Percentiles rank a stretch among this genome's conserved stretches.
These are phyloP conservation scores for Hypoxylon lienhwacheense DNA, from an alignment of 495 filamentous ascomycete species.

Conservation along the genomic window DNA sequence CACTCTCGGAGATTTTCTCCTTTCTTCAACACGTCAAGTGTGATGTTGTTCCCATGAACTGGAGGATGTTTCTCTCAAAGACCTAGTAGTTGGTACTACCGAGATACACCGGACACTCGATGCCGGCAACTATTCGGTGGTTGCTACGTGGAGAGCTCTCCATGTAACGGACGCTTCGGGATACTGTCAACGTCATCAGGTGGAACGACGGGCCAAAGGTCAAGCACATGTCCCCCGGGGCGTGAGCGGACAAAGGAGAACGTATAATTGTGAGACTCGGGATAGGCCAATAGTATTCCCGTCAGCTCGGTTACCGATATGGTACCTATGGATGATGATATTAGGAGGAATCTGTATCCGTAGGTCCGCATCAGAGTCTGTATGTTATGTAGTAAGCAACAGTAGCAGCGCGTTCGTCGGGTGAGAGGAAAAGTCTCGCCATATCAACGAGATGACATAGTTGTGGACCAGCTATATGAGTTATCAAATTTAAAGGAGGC, in stretches of 20 bases:
- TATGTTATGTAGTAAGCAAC: no score
- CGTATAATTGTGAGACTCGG: no score
- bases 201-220: slow-evolving; percentile 12
- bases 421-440: no score
- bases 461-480: no score
- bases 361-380: no score
- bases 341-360: no score
- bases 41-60: slow-evolving; percentile 34
- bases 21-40: slow-evolving; percentile 30
- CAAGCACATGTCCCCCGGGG: slow-evolving; percentile 21
- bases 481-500: no score
- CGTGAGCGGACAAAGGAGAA: slow-evolving; percentile 34
- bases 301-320: no score
- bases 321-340: no score
- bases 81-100: slow-evolving; percentile 25
- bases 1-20: slow-evolving; percentile 30
- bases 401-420: no score
- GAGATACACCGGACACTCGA: slow-evolving; percentile 42
- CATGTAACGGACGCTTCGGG: slow-evolving; percentile 9
- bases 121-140: slow-evolving; percentile 33
- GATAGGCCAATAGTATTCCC: no score
- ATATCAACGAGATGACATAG: no score
- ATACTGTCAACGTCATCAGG: slow-evolving; percentile 8
- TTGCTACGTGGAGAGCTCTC: slow-evolving; percentile 40
- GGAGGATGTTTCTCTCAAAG: slow-evolving; percentile 34